phyloP scores from a whole-genome alignment of 2,329 filamentous ascomycete genomes.

The Cordyceps cicadae region DNA sequence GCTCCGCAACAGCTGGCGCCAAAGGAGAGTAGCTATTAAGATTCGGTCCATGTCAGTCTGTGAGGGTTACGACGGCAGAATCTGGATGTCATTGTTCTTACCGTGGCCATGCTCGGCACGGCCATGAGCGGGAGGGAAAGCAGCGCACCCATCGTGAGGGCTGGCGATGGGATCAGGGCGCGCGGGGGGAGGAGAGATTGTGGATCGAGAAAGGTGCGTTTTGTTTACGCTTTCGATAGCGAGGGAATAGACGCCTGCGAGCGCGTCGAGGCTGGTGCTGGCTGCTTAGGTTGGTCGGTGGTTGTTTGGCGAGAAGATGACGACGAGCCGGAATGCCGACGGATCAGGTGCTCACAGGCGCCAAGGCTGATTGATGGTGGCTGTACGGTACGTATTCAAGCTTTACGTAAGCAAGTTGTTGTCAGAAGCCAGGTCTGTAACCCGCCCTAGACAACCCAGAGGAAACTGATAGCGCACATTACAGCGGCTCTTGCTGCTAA shows the following conservation, averaged over 20 bases:
- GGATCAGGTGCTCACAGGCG: not conserved
- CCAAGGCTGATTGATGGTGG: no score
- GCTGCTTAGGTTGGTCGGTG: not conserved
- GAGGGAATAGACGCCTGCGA: not conserved
- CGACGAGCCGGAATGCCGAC: slow-evolving; percentile 2
- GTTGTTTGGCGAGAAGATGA: not conserved
- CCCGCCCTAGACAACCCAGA: not conserved
- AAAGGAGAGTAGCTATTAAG: slow-evolving; percentile 60
- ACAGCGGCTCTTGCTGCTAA: not conserved
- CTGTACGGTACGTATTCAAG: no score
- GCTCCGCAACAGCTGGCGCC: slow-evolving; percentile 91
- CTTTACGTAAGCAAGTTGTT: slow-evolving; percentile 1
- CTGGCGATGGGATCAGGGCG: not conserved
- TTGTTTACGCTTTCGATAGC: no score
- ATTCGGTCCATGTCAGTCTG: slow-evolving; percentile 11
- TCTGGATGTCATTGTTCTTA: slow-evolving; percentile 41
- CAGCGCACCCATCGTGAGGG: slow-evolving; percentile 68
- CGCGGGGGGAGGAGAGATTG: not conserved
- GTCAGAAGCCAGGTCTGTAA: not conserved
- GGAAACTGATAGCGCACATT: not conserved
- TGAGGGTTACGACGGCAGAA: not conserved
- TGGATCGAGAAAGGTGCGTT: not conserved
- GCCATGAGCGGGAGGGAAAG: slow-evolving; percentile 85
- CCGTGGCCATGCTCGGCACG: slow-evolving; percentile 75
- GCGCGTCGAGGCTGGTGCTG: not conserved